Evolutionary conservation across 2,329 filamentous ascomycete species (phyloP), one percentile per base, ranked within the genome.

Genomic region (Cercospora nicotianae): DNA sequence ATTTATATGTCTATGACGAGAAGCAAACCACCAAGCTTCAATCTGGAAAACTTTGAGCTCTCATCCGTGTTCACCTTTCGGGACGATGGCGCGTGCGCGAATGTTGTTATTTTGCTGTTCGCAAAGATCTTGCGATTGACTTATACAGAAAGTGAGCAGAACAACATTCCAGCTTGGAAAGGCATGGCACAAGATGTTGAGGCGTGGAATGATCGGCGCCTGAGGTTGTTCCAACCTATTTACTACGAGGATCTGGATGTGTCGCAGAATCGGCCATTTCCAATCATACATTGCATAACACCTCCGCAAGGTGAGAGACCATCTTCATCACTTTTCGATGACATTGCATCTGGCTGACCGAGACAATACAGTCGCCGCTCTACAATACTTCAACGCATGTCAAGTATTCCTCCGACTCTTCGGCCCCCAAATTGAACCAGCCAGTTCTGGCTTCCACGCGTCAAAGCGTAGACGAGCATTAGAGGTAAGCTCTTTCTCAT

Each of bases 1-100:
- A 80, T 82, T 26, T 81, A 81, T 60, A 76, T 80, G 8, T 80
- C 79, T 0, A 69, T 81, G 3, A 77, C 78, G 5, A 77, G 79
- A 59, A 73, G 77, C 57, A 75, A 79, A 23, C 78, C 77, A 1
- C 74, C 81, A n/a, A 77, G 78, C 55, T 74, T 81, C 5, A 73
- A 79, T 18, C 60, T 82, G 18, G 74, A 76, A 16, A 81, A 80
- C 33, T 82, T 80, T 55, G 78, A 80, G 48, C 73, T 76, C 8
- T 81, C 80, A 0, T 73, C 76, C 0, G 78, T 79, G 6, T 80
- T 81, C 48, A 75, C 75, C 2, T 75, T 77, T n/a, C 69, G 72
- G 0, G 79, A 81, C 30, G 80, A 81, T 63, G 77, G 77, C 1
- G 77, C 80, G 0, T 79, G 78, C 65, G 78, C 79, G 1, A 82